These are phyloP conservation scores for Aspergillus funiculosus DNA, from an alignment of 495 filamentous ascomycete genomes.

Conservation along the genomic window DNA sequence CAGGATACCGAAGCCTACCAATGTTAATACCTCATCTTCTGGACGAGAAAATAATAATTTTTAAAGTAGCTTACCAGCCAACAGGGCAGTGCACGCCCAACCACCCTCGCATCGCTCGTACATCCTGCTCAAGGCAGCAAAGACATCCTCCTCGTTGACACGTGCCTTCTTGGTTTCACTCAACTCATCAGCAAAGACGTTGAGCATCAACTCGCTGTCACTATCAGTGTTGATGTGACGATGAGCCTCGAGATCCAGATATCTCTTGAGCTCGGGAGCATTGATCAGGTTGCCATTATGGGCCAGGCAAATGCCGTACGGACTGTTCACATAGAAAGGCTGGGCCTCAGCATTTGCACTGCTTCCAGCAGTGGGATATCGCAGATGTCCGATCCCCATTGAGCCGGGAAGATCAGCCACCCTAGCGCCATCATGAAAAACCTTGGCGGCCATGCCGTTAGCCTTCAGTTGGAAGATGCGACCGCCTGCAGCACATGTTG, in stretches of 20 bases:
- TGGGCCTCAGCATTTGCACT: constrained; percentile 56
- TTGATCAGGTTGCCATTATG: constrained; percentile 96
- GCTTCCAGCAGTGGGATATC: constrained; percentile 87
- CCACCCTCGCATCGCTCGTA: constrained; percentile 76
- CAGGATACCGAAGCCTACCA: constrained; percentile 69
- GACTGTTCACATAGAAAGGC: constrained; percentile 91
- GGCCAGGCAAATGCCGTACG: constrained; percentile 67
- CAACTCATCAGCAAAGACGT: constrained; percentile 89
- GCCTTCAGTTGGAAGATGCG: constrained; percentile 87
- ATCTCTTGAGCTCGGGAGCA: constrained; percentile 67
- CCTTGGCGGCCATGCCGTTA: constrained; percentile 84
- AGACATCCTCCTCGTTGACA: constrained; percentile 87
- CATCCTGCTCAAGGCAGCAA: constrained; percentile 66
- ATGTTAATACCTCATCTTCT: constrained; percentile 12
- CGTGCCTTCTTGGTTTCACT: constrained; percentile 95
- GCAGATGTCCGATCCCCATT: constrained; percentile 85
- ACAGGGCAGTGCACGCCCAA: constrained; percentile 86
- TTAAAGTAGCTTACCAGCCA: constrained; percentile 57
- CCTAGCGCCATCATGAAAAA: constrained; percentile 72
- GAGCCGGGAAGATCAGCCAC: constrained; percentile 75
- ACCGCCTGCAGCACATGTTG: constrained; percentile 69
- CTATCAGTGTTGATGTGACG: constrained; percentile 96
- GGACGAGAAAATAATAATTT: neutral
- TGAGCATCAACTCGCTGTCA: constrained; percentile 92
- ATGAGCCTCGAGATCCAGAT: constrained; percentile 82